Evolutionary conservation across 139 green algal species (phyloP).

Genomic region (Pleodorina starrii): DNA sequence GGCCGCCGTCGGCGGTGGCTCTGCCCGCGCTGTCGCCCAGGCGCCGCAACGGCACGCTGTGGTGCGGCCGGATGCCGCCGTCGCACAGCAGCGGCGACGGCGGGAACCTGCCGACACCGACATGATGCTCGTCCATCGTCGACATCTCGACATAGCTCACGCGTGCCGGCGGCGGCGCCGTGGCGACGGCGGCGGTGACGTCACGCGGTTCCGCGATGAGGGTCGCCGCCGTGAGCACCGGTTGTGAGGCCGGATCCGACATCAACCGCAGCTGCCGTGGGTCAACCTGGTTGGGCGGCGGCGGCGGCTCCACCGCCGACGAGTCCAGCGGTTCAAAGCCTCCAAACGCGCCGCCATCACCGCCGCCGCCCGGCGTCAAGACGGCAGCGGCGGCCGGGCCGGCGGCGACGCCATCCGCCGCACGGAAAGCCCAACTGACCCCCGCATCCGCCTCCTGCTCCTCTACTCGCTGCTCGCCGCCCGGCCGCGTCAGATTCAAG

Average conservation of each 20-base stretch:
- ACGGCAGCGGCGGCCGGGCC: no score
- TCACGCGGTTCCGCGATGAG: neutral
- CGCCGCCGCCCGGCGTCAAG: no score
- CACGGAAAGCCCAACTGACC: no score
- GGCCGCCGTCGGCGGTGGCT: neutral
- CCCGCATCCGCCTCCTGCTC: no score
- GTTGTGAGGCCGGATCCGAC: neutral
- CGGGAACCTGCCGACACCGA: neutral
- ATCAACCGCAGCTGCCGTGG: neutral
- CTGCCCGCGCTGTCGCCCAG: neutral
- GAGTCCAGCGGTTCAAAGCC: no score
- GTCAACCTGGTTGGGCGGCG: neutral
- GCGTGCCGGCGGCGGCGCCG: neutral
- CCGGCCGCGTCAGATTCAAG: no score
- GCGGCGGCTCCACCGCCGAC: neutral
- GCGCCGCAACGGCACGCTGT: slow-evolving; percentile 18
- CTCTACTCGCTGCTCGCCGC: no score
- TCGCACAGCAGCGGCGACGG: neutral
- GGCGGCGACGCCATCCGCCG: no score
- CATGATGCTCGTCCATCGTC: neutral
- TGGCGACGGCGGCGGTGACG: neutral
- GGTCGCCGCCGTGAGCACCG: neutral
- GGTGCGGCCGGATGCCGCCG: neutral
- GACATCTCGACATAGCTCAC: neutral
- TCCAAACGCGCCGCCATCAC: no score